These are phyloP conservation scores for Oenanthe javanica DNA, from an alignment of 140 eudicot species.

Conservation along the genomic window DNA sequence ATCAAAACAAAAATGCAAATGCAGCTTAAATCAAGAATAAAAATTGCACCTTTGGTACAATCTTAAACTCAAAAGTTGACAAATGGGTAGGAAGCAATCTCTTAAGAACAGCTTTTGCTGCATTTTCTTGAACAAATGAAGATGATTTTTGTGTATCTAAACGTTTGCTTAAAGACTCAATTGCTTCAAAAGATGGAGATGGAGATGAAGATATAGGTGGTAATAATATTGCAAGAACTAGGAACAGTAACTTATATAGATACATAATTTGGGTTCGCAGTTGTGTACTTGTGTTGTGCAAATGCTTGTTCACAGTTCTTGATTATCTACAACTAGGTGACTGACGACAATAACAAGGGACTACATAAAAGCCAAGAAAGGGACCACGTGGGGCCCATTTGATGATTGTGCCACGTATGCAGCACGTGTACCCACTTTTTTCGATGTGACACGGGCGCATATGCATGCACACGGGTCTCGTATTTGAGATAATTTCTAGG, in stretches of 20 bases:
- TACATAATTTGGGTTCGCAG: background rate
- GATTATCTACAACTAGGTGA: background rate
- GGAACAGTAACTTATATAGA: slow-evolving; percentile 1
- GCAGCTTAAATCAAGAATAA: slow-evolving; percentile 2
- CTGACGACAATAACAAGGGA: background rate
- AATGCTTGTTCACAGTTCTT: background rate
- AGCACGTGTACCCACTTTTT: background rate
- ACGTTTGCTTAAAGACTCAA: slow-evolving; percentile 37
- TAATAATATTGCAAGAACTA: slow-evolving; percentile 26
- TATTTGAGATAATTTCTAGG: too few species aligned
- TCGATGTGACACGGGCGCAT: too few species aligned
- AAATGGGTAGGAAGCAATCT: slow-evolving; percentile 80
- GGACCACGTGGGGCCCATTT: background rate
- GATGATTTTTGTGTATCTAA: slow-evolving; percentile 48
- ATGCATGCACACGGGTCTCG: too few species aligned
- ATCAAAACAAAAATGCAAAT: background rate
- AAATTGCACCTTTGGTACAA: slow-evolving; percentile 56
- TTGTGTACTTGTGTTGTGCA: background rate
- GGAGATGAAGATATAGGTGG: slow-evolving; percentile 32
- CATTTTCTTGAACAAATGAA: slow-evolving; percentile 58
- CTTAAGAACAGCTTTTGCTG: slow-evolving; percentile 63
- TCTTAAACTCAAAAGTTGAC: slow-evolving; percentile 53
- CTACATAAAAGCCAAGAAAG: background rate
- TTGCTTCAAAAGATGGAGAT: slow-evolving; percentile 37
- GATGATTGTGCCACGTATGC: background rate